Conservation (phyloP, 495 filamentous ascomycete species). For the Xanthoparmelia taractica region DNA sequence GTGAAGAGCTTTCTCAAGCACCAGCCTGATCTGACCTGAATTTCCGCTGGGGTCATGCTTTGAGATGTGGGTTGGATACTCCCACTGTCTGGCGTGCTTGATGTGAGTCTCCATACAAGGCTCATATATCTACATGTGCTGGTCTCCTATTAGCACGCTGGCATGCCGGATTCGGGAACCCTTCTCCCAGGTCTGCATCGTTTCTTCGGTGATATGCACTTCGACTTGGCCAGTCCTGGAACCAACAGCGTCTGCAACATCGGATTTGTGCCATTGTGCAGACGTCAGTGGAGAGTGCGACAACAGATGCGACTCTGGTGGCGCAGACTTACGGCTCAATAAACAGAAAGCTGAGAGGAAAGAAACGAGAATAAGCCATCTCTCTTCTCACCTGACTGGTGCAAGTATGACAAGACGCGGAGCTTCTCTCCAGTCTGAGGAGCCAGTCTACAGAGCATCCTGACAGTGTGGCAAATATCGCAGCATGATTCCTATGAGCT, state of each 20-base stretch:
- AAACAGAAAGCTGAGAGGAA: neutral
- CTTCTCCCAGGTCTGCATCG: neutral
- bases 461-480: neutral
- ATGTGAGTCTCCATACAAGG: constrained; percentile 34
- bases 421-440: neutral
- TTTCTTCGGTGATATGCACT: neutral
- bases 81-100: constrained; percentile 33
- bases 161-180: constrained; percentile 11
- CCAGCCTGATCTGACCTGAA: constrained; percentile 18
- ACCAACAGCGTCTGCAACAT: neutral
- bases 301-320: neutral
- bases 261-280: neutral
- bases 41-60: constrained; percentile 23
- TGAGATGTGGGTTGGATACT: constrained; percentile 37
- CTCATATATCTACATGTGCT: constrained; percentile 28
- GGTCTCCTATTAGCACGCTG: constrained; percentile 10
- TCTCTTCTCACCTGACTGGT: neutral
- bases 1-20: constrained; percentile 39
- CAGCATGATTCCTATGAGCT: neutral
- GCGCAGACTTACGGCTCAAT: neutral
- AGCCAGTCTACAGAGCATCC: neutral
- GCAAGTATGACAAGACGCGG: neutral
- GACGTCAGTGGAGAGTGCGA: neutral
- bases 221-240: neutral
- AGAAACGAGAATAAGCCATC: neutral